These are phyloP conservation scores for Fomitopsis schrenkii DNA, from an alignment of 1,284 basidiomycete genomes.

Conservation along the genomic window DNA sequence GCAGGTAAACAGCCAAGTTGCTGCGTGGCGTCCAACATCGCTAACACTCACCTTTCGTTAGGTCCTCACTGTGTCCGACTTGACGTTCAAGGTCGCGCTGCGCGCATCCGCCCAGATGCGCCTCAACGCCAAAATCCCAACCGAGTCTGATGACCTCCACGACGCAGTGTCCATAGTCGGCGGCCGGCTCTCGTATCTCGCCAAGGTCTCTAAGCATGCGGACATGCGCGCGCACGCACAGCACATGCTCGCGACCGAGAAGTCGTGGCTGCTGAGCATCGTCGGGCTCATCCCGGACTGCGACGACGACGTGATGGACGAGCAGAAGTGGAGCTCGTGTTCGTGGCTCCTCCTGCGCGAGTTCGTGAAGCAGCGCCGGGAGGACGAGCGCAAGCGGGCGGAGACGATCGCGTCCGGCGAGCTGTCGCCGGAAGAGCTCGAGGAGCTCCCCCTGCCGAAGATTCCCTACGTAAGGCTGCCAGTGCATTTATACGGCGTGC, in stretches of 20 bases:
- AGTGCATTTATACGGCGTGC: not conserved
- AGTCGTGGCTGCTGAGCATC: constrained; percentile 72
- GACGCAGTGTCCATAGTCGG: constrained; percentile 63
- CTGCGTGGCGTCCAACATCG: not conserved
- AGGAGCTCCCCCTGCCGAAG: constrained; percentile 49
- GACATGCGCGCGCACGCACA: constrained; percentile 65
- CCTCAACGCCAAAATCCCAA: constrained; percentile 27
- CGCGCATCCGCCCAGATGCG: constrained; percentile 59
- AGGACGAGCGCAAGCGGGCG: constrained; percentile 41
- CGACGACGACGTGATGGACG: constrained; percentile 87
- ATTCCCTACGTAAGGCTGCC: constrained; percentile 56
- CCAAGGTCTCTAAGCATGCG: constrained; percentile 51
- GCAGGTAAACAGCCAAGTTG: constrained; percentile 45
- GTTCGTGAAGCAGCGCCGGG: constrained; percentile 57
- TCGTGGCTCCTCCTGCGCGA: constrained; percentile 72
- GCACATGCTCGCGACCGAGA: constrained; percentile 65
- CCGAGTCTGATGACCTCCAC: constrained; percentile 34
- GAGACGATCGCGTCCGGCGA: constrained; percentile 37
- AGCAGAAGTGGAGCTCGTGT: constrained; percentile 82
- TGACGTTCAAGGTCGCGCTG: constrained; percentile 58
- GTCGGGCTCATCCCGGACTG: constrained; percentile 71
- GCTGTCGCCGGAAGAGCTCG: constrained; percentile 30
- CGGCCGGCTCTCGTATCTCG: constrained; percentile 75
- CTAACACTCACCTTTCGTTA: constrained; percentile 23
- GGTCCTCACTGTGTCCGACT: constrained; percentile 73